phyloP scores from a whole-genome alignment of 768 basidiomycete species.

The Mrakia hoshinonis region DNA sequence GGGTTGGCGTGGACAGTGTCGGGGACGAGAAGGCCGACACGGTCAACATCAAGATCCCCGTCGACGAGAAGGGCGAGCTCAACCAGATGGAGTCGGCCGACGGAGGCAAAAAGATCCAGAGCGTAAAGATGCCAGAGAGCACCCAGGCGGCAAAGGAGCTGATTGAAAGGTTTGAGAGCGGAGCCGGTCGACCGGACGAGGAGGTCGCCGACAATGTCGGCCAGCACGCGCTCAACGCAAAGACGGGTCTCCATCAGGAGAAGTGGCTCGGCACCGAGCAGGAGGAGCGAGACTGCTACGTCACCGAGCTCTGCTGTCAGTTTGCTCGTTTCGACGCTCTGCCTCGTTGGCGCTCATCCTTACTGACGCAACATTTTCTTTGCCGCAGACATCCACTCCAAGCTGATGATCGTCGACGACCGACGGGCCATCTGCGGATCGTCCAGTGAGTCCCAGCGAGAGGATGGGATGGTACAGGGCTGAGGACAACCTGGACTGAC shows the following conservation, averaged over 20 bases:
- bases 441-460: constrained; percentile 51
- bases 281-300: constrained; percentile 72
- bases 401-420: constrained; percentile 89
- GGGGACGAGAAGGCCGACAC: constrained; percentile 12
- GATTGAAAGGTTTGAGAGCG: constrained; percentile 61
- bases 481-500: too few relatives aligned
- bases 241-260: constrained; percentile 55
- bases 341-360: constrained; percentile 41
- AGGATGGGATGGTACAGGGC: too few relatives aligned
- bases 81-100: constrained; percentile 25
- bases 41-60: constrained; percentile 27
- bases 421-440: constrained; percentile 84
- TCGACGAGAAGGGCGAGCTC: constrained; percentile 22
- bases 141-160: constrained; percentile 61
- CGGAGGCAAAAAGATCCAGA: constrained; percentile 7
- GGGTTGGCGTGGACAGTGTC: constrained; percentile 46
- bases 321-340: constrained; percentile 24
- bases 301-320: constrained; percentile 41
- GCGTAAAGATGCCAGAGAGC: constrained; percentile 50
- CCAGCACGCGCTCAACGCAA: constrained; percentile 66
- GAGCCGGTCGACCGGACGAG: constrained; percentile 45
- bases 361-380: background rate
- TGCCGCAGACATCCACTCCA: constrained; percentile 37
- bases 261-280: constrained; percentile 72
- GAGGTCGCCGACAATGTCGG: constrained; percentile 64